Base-by-base conservation (phyloP, 352 stramenopile genomes). In the Phytophthora sp. region DNA sequence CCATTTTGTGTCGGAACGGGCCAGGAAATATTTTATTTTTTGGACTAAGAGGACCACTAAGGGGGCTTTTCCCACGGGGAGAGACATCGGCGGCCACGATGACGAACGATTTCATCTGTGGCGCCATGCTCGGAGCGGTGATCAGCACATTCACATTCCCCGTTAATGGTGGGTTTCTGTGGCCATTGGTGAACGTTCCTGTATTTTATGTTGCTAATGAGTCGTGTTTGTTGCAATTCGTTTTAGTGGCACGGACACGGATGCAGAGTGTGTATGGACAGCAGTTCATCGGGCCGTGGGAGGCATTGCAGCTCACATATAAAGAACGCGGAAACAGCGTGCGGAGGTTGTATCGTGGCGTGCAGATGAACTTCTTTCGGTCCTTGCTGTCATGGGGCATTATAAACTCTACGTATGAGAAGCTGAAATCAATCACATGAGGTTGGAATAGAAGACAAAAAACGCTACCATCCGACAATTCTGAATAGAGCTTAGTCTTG, bases 381-480 rank as follows among this genome's bases (percentile, higher is more conserved):
- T 94, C 86, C 23, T 69, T 97, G 3, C 53, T 97, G 15, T 96
- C 89, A 15, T 97, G 89, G 89, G 89, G 89, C 9, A 97, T 97
- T 53, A 94, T 97, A 61, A 97, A 97, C 66, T 93, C 84, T 54
- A 85, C 85, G 38, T 97, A 96, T 58, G 89, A 97, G 67, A 89
- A 89, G 61, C 80, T 95, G 41, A 96, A 93, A 73, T 76, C 80
- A 23, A 74, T 91, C 39, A 90, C 80, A 62, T 88, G 65, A 78
- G 38, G 21, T 39, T 9, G 36, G 23, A n/a, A n/a, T n/a, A 24
- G 16, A 44, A 20, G 2, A 21, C 33, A 39, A 18, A n/a, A 39
- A 39, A 16, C 33, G 13, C 33, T 44, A 23, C 23, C n/a, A 24
- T 23, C n/a, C 12, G 36, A 44, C 44, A 35, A 51, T 51, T 51